Evolutionary conservation across 2,329 filamentous ascomycete species (phyloP).

Genomic region (Fusarium sp.): DNA sequence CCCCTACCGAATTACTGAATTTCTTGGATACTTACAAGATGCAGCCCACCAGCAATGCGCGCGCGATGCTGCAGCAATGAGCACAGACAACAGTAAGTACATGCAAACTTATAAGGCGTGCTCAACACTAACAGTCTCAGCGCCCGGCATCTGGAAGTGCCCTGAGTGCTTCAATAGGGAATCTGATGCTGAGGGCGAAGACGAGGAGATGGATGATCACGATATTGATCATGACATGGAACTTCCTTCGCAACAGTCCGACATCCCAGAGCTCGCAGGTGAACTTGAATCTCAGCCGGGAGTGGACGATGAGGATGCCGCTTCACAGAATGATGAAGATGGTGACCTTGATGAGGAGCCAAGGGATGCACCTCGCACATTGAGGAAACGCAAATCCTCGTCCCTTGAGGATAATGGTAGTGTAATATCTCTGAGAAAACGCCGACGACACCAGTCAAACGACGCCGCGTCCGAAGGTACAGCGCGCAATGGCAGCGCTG

Average conservation of each 20-base stretch:
- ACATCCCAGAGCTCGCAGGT: constrained; percentile 33
- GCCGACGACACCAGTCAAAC: constrained; percentile 65
- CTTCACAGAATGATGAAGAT: constrained; percentile 31
- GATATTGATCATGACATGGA: constrained; percentile 43
- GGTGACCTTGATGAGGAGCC: constrained; percentile 25
- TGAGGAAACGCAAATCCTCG: constrained; percentile 89
- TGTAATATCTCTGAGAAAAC: constrained; percentile 66
- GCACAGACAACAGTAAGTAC: constrained; percentile 52
- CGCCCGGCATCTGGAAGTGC: constrained; percentile 65
- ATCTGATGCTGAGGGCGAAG: constrained; percentile 52
- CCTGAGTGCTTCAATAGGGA: constrained; percentile 61
- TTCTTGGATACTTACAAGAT: constrained; percentile 56
- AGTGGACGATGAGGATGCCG: constrained; percentile 26
- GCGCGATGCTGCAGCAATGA: constrained; percentile 70
- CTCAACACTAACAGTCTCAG: constrained; percentile 50
- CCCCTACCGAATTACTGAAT: constrained; percentile 37
- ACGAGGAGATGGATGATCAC: constrained; percentile 48
- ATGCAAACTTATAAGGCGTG: not conserved
- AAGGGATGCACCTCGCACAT: constrained; percentile 76
- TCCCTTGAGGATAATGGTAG: constrained; percentile 75
- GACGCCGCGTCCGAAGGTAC: constrained; percentile 58
- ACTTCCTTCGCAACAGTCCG: constrained; percentile 50
- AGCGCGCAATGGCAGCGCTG: constrained; percentile 49
- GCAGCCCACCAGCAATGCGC: constrained; percentile 94
- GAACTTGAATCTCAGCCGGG: constrained; percentile 23